Percentiles rank a stretch among this genome's conserved stretches.
phyloP scores from a whole-genome alignment of 768 basidiomycete genomes.

The Megacollybia marginata region DNA sequence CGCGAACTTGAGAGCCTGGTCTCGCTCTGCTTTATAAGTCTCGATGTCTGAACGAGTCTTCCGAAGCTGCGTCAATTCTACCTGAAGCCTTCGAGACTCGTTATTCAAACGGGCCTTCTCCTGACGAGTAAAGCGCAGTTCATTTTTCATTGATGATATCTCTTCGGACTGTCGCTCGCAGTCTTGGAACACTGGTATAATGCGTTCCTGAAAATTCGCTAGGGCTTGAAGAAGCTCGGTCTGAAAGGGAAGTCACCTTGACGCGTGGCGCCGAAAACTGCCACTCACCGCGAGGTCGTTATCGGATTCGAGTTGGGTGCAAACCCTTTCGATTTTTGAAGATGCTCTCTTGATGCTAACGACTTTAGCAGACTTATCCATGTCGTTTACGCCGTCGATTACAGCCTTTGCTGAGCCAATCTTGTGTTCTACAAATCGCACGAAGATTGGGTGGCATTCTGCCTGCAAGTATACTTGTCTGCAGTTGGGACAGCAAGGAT shows the following conservation, averaged over 20 bases:
- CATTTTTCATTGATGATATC: background rate
- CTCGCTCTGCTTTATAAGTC: slow-evolving; percentile 15
- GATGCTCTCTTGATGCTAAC: slow-evolving; percentile 29
- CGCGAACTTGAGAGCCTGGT: slow-evolving; percentile 21
- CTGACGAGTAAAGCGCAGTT: background rate
- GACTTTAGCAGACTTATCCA: slow-evolving; percentile 24
- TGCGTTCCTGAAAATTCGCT: slow-evolving; percentile 31
- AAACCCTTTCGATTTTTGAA: slow-evolving; percentile 24
- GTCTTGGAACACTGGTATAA: slow-evolving; percentile 25
- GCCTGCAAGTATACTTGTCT: background rate
- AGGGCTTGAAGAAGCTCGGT: slow-evolving; percentile 25
- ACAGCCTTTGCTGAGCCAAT: slow-evolving; percentile 8
- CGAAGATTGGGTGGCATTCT: background rate
- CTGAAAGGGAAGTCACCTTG: slow-evolving; percentile 12
- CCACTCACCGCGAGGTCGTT: slow-evolving; percentile 21
- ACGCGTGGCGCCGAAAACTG: background rate
- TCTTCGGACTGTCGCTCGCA: background rate
- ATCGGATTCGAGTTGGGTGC: slow-evolving; percentile 15
- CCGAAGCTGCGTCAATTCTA: background rate
- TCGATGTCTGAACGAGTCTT: slow-evolving; percentile 1
- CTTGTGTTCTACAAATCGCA: background rate
- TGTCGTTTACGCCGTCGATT: slow-evolving; percentile 25
- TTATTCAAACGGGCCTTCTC: too few species aligned
- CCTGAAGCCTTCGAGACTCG: too few species aligned
- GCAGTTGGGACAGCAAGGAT: background rate